A percentile compares a stretch with the other conserved stretches of the same genome.
phyloP scores from a whole-genome alignment of 225 moss, liverwort and hornwort genomes.

The Straminergon stramineum region DNA sequence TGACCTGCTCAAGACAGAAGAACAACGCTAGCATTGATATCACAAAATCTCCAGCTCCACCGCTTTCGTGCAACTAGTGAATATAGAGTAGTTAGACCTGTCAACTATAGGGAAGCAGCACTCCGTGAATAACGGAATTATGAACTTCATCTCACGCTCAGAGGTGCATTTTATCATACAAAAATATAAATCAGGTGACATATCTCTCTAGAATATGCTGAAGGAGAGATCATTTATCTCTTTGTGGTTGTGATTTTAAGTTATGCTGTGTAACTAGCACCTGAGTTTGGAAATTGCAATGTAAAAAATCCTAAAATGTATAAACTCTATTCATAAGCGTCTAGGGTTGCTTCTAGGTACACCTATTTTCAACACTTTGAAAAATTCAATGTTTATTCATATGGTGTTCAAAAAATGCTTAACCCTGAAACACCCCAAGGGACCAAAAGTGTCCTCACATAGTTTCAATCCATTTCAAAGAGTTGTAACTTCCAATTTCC shows the following conservation, averaged over 20 bases:
- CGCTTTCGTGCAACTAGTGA: background rate
- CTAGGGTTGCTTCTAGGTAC: too few species aligned
- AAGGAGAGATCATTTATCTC: background rate
- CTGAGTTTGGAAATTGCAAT: background rate
- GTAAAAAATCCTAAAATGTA: background rate
- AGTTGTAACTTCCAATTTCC: too few species aligned
- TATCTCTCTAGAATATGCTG: background rate
- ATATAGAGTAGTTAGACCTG: background rate
- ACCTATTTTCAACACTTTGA: background rate
- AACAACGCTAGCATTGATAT: background rate
- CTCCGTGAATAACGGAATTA: background rate
- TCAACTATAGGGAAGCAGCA: background rate
- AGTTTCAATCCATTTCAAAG: too few species aligned
- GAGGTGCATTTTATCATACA: background rate
- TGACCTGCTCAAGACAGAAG: background rate
- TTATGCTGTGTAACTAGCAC: background rate
- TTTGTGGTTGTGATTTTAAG: background rate
- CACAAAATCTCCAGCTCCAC: background rate
- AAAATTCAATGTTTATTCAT: background rate
- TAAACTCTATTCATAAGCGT: background rate
- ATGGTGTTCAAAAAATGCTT: background rate
- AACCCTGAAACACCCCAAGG: too few species aligned
- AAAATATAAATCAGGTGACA: background rate
- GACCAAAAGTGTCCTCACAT: too few species aligned
- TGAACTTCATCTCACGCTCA: background rate